Evolutionary conservation across 345 rosid genomes (phyloP), one percentile per base, ranked within the genome.

Genomic region (Pugionium dolabratum): DNA sequence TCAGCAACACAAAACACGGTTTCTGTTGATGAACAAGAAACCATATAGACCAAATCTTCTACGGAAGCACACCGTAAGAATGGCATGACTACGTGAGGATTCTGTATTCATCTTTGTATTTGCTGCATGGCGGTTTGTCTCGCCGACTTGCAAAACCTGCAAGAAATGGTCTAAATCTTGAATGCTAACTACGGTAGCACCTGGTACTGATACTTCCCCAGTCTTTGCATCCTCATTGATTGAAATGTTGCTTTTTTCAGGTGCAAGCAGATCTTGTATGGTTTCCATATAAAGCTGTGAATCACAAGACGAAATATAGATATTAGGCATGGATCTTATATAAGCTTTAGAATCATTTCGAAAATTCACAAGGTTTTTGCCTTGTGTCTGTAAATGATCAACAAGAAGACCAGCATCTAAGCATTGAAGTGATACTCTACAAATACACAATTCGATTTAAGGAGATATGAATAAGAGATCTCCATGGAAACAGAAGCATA

Each of bases 81-180:
- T 84, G 46, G 98, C 96, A 76, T 93, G 98, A 75, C 98, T 93
- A 50, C 97, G 96, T 25, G 98, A 93, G 73, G 98, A 93, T 80
- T 93, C 98, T 9, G 97, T 85, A 76, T 93, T 89, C 69, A 82
- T 82, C 79, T 83, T 93, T 66, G 98, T 93, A 64, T 89, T 89
- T 27, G 98, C 93, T 4, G 90, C 87, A 80, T 82, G 81, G 6
- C 96, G 97, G 75, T 93, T 89, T 61, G 86, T 73, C 80, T 93
- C 96, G 3, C 95, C 98, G 18, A 81, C 80, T 80, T 85, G 97
- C 64, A 93, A 79, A 67, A 93, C 75, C 76, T 85, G 85, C 59
- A 80, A 59, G 75, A 93, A 84, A 75, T 84, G 88, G 75, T 84
- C 82, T 51, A 87, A 73, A 74, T 80, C 86, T 62, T 72, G 89